Base-by-base conservation (phyloP, 371 early-diverging fungal genomes). In the Mortierella sp. region DNA sequence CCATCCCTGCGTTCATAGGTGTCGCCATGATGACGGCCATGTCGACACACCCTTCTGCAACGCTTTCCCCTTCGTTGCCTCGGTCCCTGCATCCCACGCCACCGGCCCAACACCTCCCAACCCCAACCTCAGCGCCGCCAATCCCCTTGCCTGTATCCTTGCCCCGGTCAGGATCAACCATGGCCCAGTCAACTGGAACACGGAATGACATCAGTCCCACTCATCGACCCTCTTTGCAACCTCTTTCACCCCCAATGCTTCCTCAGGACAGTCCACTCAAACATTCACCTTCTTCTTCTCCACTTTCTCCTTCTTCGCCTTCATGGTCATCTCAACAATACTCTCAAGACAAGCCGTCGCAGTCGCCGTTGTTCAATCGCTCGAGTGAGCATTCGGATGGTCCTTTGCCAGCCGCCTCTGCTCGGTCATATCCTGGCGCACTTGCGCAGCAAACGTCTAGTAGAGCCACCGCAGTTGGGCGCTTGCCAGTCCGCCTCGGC, bases 181-280 rank as follows among this genome's bases (percentile, higher is more conserved):
- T 37, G 37, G 37, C 37, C 37, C 37, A 37, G 37, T 9, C 37
- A 37, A 9, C 48, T 29, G 30, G 26, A 57, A 30, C 57, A 29
- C 46, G 50, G 15, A 18, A 64, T 63, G 64, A 70, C 62, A 48
- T 23, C 44, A 25, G 53, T 26, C 62, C 56, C 44, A 29, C 57
- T 30, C 69, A 57, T 15, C 48, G 58, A 21, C 43, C 64, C 30
- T 60, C 70, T 48, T 64, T 58, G 51, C 62, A 58, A 12, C 76
- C 66, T n/a, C 61, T 66, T 0, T 75, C 69, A 11, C 84, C 81
- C 7, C 69, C 62, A n/a, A 55, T 62, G 45, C 68, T 48, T 19
- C 59, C 81, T 25, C 61, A 48, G 28, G 28, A 15, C n/a, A 37
- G 37, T 30, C 59, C 7, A 18, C 43, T 25, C 16, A 37, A 55